phyloP scores from a whole-genome alignment of 1,284 basidiomycete genomes.

The Cryptococcus sp. region DNA sequence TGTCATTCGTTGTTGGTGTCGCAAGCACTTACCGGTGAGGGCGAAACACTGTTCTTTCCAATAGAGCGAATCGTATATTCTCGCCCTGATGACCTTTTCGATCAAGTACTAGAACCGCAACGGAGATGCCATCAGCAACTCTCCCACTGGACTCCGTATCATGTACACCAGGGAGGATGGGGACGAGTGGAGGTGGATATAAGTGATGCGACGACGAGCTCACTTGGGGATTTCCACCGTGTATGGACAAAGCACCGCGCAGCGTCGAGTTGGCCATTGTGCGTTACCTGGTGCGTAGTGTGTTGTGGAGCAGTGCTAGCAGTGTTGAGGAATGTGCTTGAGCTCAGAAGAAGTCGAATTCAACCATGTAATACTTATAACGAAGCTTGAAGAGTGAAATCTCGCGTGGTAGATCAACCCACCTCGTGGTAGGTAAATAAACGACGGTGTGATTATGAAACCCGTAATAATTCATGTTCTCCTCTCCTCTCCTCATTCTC shows the following conservation, averaged over 20 bases:
- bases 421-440: too few relatives aligned
- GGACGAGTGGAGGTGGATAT: not conserved
- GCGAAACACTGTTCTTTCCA: slow-evolving; percentile 99
- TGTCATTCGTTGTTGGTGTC: not conserved
- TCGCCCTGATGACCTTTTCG: slow-evolving; percentile 92
- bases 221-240: slow-evolving; percentile 92
- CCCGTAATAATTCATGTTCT: too few relatives aligned
- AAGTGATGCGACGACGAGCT: slow-evolving; percentile 7
- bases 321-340: too few relatives aligned
- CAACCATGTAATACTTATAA: too few relatives aligned
- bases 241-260: slow-evolving; percentile 60
- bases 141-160: not conserved
- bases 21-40: slow-evolving; percentile 66
- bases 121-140: not conserved
- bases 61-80: slow-evolving; percentile 92
- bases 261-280: slow-evolving; percentile 39
- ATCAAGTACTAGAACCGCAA: slow-evolving; percentile 73
- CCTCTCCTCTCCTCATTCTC: too few relatives aligned
- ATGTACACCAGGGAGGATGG: not conserved
- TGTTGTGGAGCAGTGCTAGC: not conserved
- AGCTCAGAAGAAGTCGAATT: too few relatives aligned
- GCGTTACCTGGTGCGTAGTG: not conserved
- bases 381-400: too few relatives aligned
- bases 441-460: too few relatives aligned
- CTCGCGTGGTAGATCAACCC: too few relatives aligned